Evolutionary conservation across 805 yeast genomes (phyloP), one percentile per base, ranked within the genome.

Genomic region (Candida loeiensis): DNA sequence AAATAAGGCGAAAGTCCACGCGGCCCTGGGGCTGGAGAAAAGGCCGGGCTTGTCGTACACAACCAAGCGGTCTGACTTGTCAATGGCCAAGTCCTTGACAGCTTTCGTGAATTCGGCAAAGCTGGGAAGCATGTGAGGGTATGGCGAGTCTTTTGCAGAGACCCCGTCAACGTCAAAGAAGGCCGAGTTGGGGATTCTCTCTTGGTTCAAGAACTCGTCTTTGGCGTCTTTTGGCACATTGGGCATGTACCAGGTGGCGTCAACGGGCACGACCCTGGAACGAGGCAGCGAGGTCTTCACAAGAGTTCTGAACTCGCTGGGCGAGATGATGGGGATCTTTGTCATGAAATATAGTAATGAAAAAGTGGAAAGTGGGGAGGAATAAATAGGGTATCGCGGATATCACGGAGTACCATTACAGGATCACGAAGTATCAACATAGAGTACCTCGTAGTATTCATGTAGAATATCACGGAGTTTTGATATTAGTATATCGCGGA

Each of bases 231-330:
- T 69, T 8, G 82, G 80, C 28, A 64, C 68, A 53, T 80, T 82
- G 35, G 98, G 96, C 77, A 91, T 74, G 60, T 80, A 88, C 97
- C 98, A 93, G 0, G 97, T 81, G 4, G 95, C 79, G 59, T 91
- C 99, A 15, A 91, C 66, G 1, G 95, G 82, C 8, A 83, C 55
- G 9, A 64, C 62, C 28, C 65, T 43, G 8, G n/a, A n/a, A n/a
- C n/a, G n/a, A n/a, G 41, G 20, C 6, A 30, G 7, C 26, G 45
- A 26, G 6, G 24, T 17, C 20, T 22, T 28, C 19, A 48, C 32
- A 12, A 46, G 39, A 2, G 44, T 41, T 16, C 40, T 28, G 36
- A 41, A 45, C 16, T 44, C 48, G 6, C 37, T 16, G 20, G 55
- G 53, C 3, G 48, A 41, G 19, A 51, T 34, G 11, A 34, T 32